Base-by-base conservation (phyloP, 306 rosid genomes). In the Lathyrus oleraceus region DNA sequence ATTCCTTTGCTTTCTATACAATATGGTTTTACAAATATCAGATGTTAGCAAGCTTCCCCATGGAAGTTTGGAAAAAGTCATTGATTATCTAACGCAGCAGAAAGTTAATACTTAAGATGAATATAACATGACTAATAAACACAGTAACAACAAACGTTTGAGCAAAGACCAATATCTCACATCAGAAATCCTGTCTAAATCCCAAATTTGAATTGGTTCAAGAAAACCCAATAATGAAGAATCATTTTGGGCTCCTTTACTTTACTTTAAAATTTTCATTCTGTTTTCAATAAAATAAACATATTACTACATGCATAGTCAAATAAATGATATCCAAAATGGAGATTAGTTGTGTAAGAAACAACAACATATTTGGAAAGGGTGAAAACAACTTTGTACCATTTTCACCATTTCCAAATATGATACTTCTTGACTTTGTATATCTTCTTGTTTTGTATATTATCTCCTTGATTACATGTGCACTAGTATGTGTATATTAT, bases 21-120 rank as follows among this genome's bases (percentile, higher is more conserved):
- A 59, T 67, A 54, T 40, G 40, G 51, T 12, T 51, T 21, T 54
- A 73, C 72, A 61, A 11, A 54, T 21, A 69, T 54, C 51, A 44
- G 10, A 54, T 45, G 32, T 38, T 53, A 47, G 16, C 28, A 69
- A 69, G 43, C 19, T 47, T 79, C 54, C 0, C 9, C 60, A 4
- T 7, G 13, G 21, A 61, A 16, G 16, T 10, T 16, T 53, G 54
- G 61, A 56, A 44, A 12, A 56, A 21, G 73, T 30, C 35, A 30
- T 53, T 44, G 62, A 42, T 35, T 11, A 28, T 78, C 65, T 42
- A 20, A 43, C 4, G 21, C 54, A 32, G 28, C 61, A 44, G 20
- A n/a, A 54, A 40, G 54, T 51, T 51, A 67, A 71, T n/a, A 72
- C 12, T 11, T 49, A 78, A 58, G 16, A 57, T 49, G 45, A 57